Evolutionary conservation across 306 rosid species (phyloP).

Genomic region (Vigna mungo): DNA sequence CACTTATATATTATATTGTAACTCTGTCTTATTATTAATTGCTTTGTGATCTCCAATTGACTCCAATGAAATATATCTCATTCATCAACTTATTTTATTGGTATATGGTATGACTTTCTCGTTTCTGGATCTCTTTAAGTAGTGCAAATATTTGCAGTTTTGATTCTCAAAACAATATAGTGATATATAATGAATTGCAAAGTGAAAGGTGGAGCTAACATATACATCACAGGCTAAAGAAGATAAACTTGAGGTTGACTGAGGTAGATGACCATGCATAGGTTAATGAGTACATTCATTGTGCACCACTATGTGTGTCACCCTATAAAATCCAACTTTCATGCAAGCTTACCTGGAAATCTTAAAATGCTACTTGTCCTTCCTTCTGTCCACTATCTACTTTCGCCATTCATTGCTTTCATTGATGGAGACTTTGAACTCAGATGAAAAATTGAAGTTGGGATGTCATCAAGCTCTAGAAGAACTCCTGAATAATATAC

Average conservation of each 20-base stretch:
- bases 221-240: conserved; percentile 53
- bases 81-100: conserved; percentile 48
- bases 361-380: conserved; percentile 44
- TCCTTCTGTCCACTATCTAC: conserved; percentile 43
- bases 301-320: conserved; percentile 63
- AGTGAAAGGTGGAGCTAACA: conserved; percentile 56
- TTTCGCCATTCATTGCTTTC: conserved; percentile 38
- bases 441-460: conserved; percentile 34
- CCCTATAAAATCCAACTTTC: conserved; percentile 62
- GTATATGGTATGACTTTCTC: conserved; percentile 43
- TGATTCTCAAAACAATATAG: conserved; percentile 49
- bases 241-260: conserved; percentile 54
- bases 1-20: too few relatives aligned
- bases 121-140: conserved; percentile 48
- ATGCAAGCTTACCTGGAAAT: conserved; percentile 52
- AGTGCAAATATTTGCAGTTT: conserved; percentile 56
- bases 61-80: conserved; percentile 55
- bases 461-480: conserved; percentile 39
- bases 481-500: conserved; percentile 14
- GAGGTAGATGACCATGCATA: conserved; percentile 56
- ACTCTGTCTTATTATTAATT: too few relatives aligned
- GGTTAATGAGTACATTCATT: conserved; percentile 63
- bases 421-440: conserved; percentile 49
- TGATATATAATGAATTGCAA: conserved; percentile 46
- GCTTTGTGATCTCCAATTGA: too few relatives aligned